Evolutionary conservation across 1,139 yeast genomes (phyloP), one percentile per base, ranked within the genome.

Genomic region (Torulaspora globosa): DNA sequence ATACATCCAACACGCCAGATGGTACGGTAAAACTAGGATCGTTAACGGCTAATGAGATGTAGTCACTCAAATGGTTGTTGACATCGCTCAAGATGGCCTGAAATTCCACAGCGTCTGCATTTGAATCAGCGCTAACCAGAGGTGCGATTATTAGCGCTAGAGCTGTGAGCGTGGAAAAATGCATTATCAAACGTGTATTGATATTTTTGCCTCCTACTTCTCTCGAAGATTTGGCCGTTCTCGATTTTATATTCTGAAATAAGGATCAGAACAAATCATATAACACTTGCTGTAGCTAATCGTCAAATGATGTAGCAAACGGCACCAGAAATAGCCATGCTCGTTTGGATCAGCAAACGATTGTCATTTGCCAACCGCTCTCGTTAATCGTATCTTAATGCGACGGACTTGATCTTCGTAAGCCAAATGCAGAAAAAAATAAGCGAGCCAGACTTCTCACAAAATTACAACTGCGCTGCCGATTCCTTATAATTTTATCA

Each of bases 1-100:
- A 71, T 11, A 71, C 51, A 28, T 59, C 52, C 41, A 71, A 50
- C 35, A 72, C 61, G 47, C 57, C 67, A 7, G 61, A 50, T 43
- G 69, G 67, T 42, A 65, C 50, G 31, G 55, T 63, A 34, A 56
- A 55, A 28, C 46, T 45, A 27, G 59, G 44, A 30, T 55, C 36
- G 48, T 53, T 49, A 44, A 47, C 42, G 18, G 56, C 58, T 39
- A 48, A 42, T 16, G 56, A 51, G 31, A 56, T 52, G 46, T 56
- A 56, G 27, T 55, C 53, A 19, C 33, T 32, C 43, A 54, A 51
- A 36, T 56, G 52, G 21, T 43, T 52, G 31, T 50, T 36, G 30
- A 53, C 57, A 47, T 56, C 60, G 36, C 45, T 44, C 32, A 56
- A 30, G 28, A 55, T 47, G 28, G 54, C 57, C 33, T 55, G 46